A percentile compares a stretch with the other conserved stretches of the same genome.
These are phyloP conservation scores for Cucumis cinereus DNA, from an alignment of 306 rosid genomes.

Conservation along the genomic window DNA sequence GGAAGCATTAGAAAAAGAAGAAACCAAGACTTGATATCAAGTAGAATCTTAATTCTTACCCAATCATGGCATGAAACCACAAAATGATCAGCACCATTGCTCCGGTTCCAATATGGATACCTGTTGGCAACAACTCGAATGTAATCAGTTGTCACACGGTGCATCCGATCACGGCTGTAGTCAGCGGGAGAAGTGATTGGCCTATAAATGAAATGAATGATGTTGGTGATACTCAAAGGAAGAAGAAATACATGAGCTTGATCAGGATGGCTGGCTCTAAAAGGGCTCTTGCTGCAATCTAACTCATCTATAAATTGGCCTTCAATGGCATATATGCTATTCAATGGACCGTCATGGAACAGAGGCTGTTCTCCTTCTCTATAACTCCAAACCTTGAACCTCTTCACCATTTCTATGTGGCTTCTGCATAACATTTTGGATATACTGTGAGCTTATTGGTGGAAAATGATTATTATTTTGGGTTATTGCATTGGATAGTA, in stretches of 20 bases:
- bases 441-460: background rate
- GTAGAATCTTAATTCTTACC: slow-evolving; percentile 23
- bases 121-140: slow-evolving; percentile 25
- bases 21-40: background rate
- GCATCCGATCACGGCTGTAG: slow-evolving; percentile 9
- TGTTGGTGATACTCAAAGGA: slow-evolving; percentile 30
- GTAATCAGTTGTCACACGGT: slow-evolving; percentile 19
- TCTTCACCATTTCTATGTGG: slow-evolving; percentile 41
- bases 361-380: slow-evolving; percentile 40
- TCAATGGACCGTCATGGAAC: slow-evolving; percentile 31
- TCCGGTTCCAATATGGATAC: slow-evolving; percentile 35
- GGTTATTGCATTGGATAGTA: background rate
- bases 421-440: slow-evolving; percentile 21
- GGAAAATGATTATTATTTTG: background rate
- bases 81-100: slow-evolving; percentile 45
- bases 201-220: slow-evolving; percentile 22
- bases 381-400: slow-evolving; percentile 46
- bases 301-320: slow-evolving; percentile 47
- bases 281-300: slow-evolving; percentile 22
- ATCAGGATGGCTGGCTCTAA: slow-evolving; percentile 35
- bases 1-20: background rate
- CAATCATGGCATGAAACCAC: slow-evolving; percentile 50
- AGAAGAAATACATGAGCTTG: slow-evolving; percentile 37
- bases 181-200: slow-evolving; percentile 14
- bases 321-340: slow-evolving; percentile 37